These are phyloP conservation scores for Brettanomyces naardenensis DNA, from an alignment of 805 yeast species.

Conservation along the genomic window DNA sequence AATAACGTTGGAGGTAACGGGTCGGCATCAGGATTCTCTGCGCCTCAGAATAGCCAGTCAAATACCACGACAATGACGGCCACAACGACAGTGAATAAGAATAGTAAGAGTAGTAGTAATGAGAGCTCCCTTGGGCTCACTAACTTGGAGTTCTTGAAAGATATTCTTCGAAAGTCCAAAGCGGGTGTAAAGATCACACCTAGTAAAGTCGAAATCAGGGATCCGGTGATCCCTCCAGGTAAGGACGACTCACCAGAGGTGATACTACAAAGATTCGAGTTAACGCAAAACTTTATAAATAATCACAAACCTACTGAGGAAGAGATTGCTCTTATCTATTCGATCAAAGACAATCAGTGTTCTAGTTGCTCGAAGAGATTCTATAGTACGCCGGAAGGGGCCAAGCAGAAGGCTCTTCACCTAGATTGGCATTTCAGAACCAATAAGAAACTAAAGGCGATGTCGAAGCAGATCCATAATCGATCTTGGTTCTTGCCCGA, in stretches of 20 bases:
- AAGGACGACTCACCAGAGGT: conserved; percentile 8
- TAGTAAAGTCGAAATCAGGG: background rate
- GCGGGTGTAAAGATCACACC: conserved; percentile 1
- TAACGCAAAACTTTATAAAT: conserved; percentile 30
- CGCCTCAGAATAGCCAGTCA: background rate
- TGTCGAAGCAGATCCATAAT: conserved; percentile 51
- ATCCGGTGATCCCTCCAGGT: background rate
- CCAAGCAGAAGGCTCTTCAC: conserved; percentile 50
- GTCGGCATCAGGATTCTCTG: conserved; percentile 4
- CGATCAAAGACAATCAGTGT: conserved; percentile 71
- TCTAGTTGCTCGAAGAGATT: conserved; percentile 86
- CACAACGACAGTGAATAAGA: background rate
- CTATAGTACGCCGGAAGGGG: conserved; percentile 49
- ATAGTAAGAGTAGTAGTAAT: conserved; percentile 1
- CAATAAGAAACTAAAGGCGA: conserved; percentile 58
- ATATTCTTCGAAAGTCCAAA: conserved; percentile 12
- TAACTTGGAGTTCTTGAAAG: conserved; percentile 12
- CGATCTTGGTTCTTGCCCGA: conserved; percentile 78
- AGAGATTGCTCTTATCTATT: conserved; percentile 39
- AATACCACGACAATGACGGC: background rate
- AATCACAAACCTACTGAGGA: conserved; percentile 27
- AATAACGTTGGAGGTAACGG: too few relatives aligned
- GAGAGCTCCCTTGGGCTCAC: conserved; percentile 11
- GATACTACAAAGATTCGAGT: conserved; percentile 16
- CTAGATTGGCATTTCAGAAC: conserved; percentile 95